Base-by-base conservation (phyloP, 1,139 yeast species). In the Sugiyamaella japonica region DNA sequence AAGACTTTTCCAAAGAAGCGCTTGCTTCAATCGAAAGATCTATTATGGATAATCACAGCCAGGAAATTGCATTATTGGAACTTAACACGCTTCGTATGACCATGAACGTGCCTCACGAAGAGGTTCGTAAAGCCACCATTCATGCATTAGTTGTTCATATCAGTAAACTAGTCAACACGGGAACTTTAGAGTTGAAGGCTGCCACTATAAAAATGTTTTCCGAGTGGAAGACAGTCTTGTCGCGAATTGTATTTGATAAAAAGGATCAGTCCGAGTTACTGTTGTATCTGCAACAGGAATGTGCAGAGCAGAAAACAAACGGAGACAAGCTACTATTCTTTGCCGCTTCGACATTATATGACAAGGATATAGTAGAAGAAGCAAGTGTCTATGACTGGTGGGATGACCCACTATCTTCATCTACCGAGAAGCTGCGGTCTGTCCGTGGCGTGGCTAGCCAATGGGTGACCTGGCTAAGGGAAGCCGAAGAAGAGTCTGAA, bases 41-140 rank as follows among this genome's bases (percentile, higher is more conserved):
- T 0, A 81, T 93, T 70, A 93, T 87, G 62, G 87, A 91, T 66
- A 87, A 89, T 67, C 99, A 93, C 71, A 95, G 88, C 65, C 78
- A 89, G 58, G 98, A 93, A 67, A 91, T 96, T 10, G 97, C 99
- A 0, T 75, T 89, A 62, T 76, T 95, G 61, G 99, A 93, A 72
- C 80, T 93, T 66, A 91, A 91, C 68, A 93, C 99, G 0, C 78
- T 95, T 66, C 82, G 98, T 73, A 93, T 95, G 99, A 88, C 97
- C 62, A 86, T 91, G 93, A 90, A 93, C 69, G 98, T 90, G 12
- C 81, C 95, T 0, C 93, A 93, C 70, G 95, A 89, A 66, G 97
- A 91, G 67, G 97, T 93, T 12, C 82, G 98, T 68, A 72, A 76
- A 38, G 96, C 96, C 6, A 89, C 97, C 0, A 76, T 84, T 38